A percentile compares a stretch with the other conserved stretches of the same genome.
phyloP scores from a whole-genome alignment of 2,329 filamentous ascomycete genomes.

The Pochonia chlamydosporia region DNA sequence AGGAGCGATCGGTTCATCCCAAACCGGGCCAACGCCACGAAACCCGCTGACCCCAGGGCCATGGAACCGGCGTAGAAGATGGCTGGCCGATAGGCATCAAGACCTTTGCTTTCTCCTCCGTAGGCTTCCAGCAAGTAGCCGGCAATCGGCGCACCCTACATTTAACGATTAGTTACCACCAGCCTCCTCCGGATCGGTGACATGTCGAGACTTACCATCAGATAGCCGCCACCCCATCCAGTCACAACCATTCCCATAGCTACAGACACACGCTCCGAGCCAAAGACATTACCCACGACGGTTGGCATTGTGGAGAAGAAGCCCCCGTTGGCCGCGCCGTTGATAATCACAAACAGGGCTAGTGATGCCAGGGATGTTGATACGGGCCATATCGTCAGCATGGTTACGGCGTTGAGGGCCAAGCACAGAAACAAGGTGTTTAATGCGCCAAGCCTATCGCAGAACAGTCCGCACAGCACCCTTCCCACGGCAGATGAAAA shows the following conservation, averaged over 20 bases:
- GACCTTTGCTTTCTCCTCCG: slow-evolving; percentile 40
- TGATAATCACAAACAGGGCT: slow-evolving; percentile 49
- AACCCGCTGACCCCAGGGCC: slow-evolving; percentile 32
- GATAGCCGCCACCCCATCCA: slow-evolving; percentile 53
- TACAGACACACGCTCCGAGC: slow-evolving; percentile 43
- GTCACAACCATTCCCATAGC: slow-evolving; percentile 56
- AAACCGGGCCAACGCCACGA: slow-evolving; percentile 33
- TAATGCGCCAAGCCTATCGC: slow-evolving; percentile 42
- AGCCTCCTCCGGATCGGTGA: too few relatives aligned
- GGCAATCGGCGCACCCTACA: too few relatives aligned
- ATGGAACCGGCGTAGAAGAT: slow-evolving; percentile 55
- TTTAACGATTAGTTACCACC: too few relatives aligned
- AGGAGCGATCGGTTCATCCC: slow-evolving; percentile 30
- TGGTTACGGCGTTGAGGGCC: slow-evolving; percentile 45
- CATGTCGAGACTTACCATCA: too few relatives aligned
- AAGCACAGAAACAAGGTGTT: slow-evolving; percentile 46
- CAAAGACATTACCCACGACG: slow-evolving; percentile 52
- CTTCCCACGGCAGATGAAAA: slow-evolving; percentile 51
- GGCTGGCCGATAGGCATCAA: slow-evolving; percentile 48
- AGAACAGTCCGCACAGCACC: too few relatives aligned
- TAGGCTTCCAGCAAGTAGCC: slow-evolving; percentile 50
- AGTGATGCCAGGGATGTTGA: slow-evolving; percentile 44
- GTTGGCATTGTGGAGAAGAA: slow-evolving; percentile 59
- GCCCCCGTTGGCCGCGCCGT: slow-evolving; percentile 51
- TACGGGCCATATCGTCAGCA: slow-evolving; percentile 55